Percentiles rank a stretch among this genome's conserved stretches.
Conservation (phyloP, 371 early-diverging fungal genomes). For the Parasitella parasitica region DNA sequence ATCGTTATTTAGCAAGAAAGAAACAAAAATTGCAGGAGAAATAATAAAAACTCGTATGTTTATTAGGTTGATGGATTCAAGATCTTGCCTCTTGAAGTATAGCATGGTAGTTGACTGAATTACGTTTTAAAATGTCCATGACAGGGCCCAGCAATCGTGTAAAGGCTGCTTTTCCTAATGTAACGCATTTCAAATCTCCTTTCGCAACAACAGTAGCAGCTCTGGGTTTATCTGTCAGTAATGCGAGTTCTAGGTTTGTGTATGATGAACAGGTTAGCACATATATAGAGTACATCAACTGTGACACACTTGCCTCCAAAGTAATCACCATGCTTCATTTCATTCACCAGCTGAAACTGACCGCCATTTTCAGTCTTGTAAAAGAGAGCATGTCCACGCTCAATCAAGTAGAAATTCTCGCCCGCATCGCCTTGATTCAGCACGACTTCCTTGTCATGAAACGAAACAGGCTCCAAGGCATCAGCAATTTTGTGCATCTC, state of each 20-base stretch:
- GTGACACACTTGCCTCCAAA: slow-evolving; percentile 63
- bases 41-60: neutral
- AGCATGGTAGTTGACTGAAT: slow-evolving; percentile 69
- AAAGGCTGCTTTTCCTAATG: slow-evolving; percentile 84
- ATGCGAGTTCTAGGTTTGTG: slow-evolving; percentile 79
- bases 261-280: neutral
- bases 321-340: slow-evolving; percentile 82
- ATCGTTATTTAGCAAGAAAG: slow-evolving; percentile 78
- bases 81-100: slow-evolving; percentile 51
- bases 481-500: slow-evolving; percentile 94
- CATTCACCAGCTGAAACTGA: slow-evolving; percentile 54
- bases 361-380: slow-evolving; percentile 57
- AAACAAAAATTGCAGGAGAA: slow-evolving; percentile 43
- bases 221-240: slow-evolving; percentile 83
- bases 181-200: slow-evolving; percentile 84
- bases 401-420: slow-evolving; percentile 82
- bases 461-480: slow-evolving; percentile 83
- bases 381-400: slow-evolving; percentile 79
- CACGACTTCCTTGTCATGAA: slow-evolving; percentile 74
- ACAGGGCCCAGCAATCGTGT: slow-evolving; percentile 87
- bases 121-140: slow-evolving; percentile 72
- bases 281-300: slow-evolving; percentile 38
- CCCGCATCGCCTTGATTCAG: slow-evolving; percentile 85
- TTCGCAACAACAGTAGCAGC: slow-evolving; percentile 85
- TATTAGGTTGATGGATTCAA: too few relatives aligned